Percentiles rank a stretch among this genome's conserved stretches.
Evolutionary conservation across 345 rosid genomes (phyloP).

Genomic region (Salix brachista): DNA sequence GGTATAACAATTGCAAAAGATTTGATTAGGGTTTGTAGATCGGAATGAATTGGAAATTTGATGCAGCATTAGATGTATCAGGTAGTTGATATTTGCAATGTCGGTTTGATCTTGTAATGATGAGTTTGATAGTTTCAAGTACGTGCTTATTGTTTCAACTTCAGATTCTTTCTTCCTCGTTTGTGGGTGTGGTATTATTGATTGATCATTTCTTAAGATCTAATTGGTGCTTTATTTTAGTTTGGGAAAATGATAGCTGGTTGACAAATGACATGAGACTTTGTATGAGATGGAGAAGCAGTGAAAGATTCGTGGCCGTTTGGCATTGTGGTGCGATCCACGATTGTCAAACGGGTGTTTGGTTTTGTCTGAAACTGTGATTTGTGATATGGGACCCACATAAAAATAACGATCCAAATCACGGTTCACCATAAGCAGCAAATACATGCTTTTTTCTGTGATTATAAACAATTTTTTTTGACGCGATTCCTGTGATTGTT

Average conservation of each 20-base stretch:
- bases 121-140: neutral
- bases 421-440: too few species aligned
- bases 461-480: too few species aligned
- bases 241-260: neutral
- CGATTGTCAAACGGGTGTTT: too few species aligned
- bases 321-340: too few species aligned
- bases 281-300: too few species aligned
- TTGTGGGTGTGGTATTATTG: neutral
- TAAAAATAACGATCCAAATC: too few species aligned
- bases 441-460: too few species aligned
- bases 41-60: neutral
- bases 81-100: neutral
- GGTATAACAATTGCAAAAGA: neutral
- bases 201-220: neutral
- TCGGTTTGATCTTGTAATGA: neutral
- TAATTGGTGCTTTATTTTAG: neutral
- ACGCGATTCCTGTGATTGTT: too few species aligned
- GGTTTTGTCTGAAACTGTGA: too few species aligned
- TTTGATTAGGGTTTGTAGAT: neutral
- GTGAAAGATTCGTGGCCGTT: too few species aligned
- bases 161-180: neutral
- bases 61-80: neutral
- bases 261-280: too few species aligned
- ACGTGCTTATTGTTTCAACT: neutral
- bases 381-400: too few species aligned